phyloP scores from a whole-genome alignment of 352 stramenopile species.

The Globisporangium mamillatum region DNA sequence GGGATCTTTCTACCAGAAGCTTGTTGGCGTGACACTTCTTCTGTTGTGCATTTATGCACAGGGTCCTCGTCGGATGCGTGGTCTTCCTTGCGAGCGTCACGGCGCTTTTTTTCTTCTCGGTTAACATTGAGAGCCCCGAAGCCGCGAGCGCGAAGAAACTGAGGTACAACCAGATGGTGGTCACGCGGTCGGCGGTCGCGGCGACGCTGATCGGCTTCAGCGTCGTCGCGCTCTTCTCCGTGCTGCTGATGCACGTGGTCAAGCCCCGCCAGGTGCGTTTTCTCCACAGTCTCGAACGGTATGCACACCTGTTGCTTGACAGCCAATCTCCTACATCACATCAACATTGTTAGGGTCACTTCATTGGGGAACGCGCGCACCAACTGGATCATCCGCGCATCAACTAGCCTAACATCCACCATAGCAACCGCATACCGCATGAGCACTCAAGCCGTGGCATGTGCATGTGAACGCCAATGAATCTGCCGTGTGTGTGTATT shows the following conservation, averaged over 20 bases:
- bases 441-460: not conserved
- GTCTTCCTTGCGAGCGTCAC: constrained; percentile 25
- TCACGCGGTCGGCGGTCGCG: constrained; percentile 32
- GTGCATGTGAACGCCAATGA: not conserved
- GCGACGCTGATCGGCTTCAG: constrained; percentile 39
- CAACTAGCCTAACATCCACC: not conserved
- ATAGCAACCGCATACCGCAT: not conserved
- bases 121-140: constrained; percentile 24
- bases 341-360: constrained; percentile 22
- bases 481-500: constrained; percentile 13
- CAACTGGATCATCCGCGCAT: constrained; percentile 19
- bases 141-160: constrained; percentile 9
- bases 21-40: not conserved
- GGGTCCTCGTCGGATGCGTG: constrained; percentile 25
- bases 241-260: constrained; percentile 34
- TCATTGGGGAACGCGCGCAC: constrained; percentile 22
- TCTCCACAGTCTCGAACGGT: not conserved
- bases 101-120: constrained; percentile 36
- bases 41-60: constrained; percentile 6
- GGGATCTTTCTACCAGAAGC: not conserved
- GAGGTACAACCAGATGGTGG: constrained; percentile 36
- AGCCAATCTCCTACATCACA: not conserved
- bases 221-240: constrained; percentile 31
- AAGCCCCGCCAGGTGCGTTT: constrained; percentile 29
- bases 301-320: not conserved